phyloP scores from a whole-genome alignment of 352 stramenopile species.

The Phytopythium sindhum region DNA sequence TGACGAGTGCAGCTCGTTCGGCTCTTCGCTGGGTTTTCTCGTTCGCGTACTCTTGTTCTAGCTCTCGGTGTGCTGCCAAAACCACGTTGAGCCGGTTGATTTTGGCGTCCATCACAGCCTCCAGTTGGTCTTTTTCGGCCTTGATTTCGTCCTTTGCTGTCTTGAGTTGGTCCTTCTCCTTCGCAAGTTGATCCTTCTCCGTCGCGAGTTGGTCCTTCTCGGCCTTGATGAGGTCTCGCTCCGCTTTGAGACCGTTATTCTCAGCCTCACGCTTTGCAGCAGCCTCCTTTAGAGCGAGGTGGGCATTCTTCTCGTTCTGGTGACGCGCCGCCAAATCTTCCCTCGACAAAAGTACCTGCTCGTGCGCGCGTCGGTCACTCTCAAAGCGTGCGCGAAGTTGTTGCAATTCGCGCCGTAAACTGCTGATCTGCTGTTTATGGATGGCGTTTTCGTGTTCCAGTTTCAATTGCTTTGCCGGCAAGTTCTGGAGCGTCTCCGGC shows the following conservation, averaged over 20 bases:
- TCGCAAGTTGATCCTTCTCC: not conserved
- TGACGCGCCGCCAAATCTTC: not conserved
- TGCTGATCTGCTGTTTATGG: constrained; percentile 1
- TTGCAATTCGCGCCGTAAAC: not conserved
- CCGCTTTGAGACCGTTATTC: not conserved
- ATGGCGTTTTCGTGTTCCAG: not conserved
- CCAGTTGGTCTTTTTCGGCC: not conserved
- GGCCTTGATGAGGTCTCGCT: not conserved
- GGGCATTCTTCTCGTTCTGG: not conserved
- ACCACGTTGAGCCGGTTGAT: not conserved
- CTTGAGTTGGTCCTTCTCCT: not conserved
- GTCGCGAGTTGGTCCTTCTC: not conserved
- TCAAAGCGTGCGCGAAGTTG: not conserved
- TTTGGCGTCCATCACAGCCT: not conserved
- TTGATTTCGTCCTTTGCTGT: not conserved
- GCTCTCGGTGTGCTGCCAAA: not conserved
- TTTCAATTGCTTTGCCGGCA: not conserved
- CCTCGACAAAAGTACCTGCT: not conserved
- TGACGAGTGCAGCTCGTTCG: not conserved
- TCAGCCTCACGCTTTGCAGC: not conserved
- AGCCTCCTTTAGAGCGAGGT: not conserved
- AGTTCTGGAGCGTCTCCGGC: not conserved
- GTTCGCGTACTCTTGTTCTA: not conserved
- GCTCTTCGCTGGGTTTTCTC: not conserved
- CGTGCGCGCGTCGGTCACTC: not conserved